A percentile compares a stretch with the other conserved stretches of the same genome.
These are phyloP conservation scores for Xylariaceae sp. DNA, from an alignment of 2,329 filamentous ascomycete genomes.

Conservation along the genomic window DNA sequence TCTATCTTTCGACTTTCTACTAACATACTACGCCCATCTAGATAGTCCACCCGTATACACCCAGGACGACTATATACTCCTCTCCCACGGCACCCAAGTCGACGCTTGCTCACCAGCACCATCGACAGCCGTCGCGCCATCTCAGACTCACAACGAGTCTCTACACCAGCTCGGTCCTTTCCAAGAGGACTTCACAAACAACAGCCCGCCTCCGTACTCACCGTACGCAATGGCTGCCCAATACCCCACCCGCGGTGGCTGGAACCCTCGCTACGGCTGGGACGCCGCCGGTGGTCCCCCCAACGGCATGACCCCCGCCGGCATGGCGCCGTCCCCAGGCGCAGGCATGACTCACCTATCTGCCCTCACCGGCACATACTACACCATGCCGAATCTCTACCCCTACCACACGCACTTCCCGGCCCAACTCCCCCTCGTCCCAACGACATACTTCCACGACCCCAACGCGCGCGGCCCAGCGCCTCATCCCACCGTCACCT, in stretches of 20 bases:
- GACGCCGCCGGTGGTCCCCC: constrained; percentile 25
- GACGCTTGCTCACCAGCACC: constrained; percentile 6
- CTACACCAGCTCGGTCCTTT: not conserved
- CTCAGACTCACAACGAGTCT: not conserved
- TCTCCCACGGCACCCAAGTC: not conserved
- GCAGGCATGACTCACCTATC: not conserved
- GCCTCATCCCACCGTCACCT: constrained; percentile 39
- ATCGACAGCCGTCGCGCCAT: not conserved
- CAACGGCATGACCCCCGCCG: not conserved
- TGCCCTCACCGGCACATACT: too few relatives aligned
- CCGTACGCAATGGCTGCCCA: constrained; percentile 15
- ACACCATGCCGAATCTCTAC: too few relatives aligned
- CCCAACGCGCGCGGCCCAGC: constrained; percentile 36
- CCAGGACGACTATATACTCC: constrained; percentile 10
- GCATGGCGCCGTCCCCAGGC: not conserved
- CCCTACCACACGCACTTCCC: not conserved
- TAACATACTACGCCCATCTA: not conserved
- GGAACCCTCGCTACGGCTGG: constrained; percentile 26
- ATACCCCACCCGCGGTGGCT: constrained; percentile 17
- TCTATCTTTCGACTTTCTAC: too few relatives aligned
- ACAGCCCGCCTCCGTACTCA: too few relatives aligned
- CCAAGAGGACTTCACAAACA: too few relatives aligned
- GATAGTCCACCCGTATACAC: not conserved
- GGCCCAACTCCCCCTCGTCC: not conserved
- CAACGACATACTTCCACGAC: constrained; percentile 4